Conservation (phyloP, 306 rosid genomes). For the Prunus persica region DNA sequence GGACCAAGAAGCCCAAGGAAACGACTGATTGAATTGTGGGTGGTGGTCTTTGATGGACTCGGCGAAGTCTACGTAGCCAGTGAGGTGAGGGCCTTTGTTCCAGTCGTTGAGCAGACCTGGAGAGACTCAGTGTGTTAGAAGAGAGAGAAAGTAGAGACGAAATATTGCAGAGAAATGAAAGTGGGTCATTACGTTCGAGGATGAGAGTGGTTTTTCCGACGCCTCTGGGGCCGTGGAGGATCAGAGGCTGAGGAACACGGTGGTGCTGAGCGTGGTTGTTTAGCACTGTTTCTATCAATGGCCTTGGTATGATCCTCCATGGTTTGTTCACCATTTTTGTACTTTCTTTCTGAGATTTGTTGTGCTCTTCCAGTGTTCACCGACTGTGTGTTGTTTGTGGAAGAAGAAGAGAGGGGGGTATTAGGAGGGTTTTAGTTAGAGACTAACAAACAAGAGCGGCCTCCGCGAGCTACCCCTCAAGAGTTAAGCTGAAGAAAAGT, state of each 20-base stretch:
- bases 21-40: slow-evolving; percentile 40
- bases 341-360: neutral
- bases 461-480: neutral
- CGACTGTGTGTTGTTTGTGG: neutral
- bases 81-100: slow-evolving; percentile 83
- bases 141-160: neutral
- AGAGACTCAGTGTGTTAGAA: neutral
- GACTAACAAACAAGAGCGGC: neutral
- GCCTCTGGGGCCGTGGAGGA: slow-evolving; percentile 96
- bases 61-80: slow-evolving; percentile 89
- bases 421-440: slow-evolving; percentile 36
- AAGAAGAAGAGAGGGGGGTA: slow-evolving; percentile 8
- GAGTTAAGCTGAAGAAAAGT: neutral
- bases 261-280: slow-evolving; percentile 92
- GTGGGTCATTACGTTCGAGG: slow-evolving; percentile 51
- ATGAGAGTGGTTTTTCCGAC: slow-evolving; percentile 92
- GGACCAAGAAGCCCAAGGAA: slow-evolving; percentile 87
- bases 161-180: neutral
- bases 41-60: slow-evolving; percentile 56
- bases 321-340: slow-evolving; percentile 56
- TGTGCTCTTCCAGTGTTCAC: neutral
- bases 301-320: slow-evolving; percentile 83
- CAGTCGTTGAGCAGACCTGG: slow-evolving; percentile 73
- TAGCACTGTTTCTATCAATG: slow-evolving; percentile 73
- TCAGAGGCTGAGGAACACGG: slow-evolving; percentile 74